phyloP scores from a whole-genome alignment of 2,329 filamentous ascomycete genomes.

The Stromatinia cepivora region DNA sequence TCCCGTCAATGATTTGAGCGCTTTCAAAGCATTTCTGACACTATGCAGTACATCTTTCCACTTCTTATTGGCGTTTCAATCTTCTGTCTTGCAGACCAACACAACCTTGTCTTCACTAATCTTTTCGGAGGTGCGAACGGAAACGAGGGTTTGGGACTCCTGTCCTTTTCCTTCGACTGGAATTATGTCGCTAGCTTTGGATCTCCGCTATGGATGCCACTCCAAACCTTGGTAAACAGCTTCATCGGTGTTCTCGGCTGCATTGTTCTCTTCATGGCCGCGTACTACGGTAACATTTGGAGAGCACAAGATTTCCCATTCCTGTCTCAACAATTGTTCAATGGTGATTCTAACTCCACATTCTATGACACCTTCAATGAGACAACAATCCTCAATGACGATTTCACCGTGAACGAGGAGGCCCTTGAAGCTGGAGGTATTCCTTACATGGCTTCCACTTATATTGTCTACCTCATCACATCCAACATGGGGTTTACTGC shows the following conservation, averaged over 20 bases:
- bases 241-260: slow-evolving; percentile 42
- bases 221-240: slow-evolving; percentile 41
- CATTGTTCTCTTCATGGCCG: slow-evolving; percentile 41
- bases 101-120: slow-evolving; percentile 48
- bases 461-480: slow-evolving; percentile 46
- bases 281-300: slow-evolving; percentile 49
- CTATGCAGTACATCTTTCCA: slow-evolving; percentile 24
- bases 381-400: slow-evolving; percentile 44
- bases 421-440: slow-evolving; percentile 43
- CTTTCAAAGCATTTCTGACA: background rate
- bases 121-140: slow-evolving; percentile 52
- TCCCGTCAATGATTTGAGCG: background rate
- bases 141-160: slow-evolving; percentile 45
- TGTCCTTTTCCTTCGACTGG: slow-evolving; percentile 47
- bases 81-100: slow-evolving; percentile 49
- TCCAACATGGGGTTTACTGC: slow-evolving; percentile 51
- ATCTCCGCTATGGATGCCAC: slow-evolving; percentile 37
- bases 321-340: slow-evolving; percentile 47
- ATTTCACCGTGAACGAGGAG: slow-evolving; percentile 44
- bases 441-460: slow-evolving; percentile 46
- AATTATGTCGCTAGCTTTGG: slow-evolving; percentile 43
- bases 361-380: slow-evolving; percentile 47
- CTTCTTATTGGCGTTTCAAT: slow-evolving; percentile 54
- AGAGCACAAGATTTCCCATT: slow-evolving; percentile 46
- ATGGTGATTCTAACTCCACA: slow-evolving; percentile 42